phyloP scores from a whole-genome alignment of 176 grass and related monocot species.

The Triticum turgidum region DNA sequence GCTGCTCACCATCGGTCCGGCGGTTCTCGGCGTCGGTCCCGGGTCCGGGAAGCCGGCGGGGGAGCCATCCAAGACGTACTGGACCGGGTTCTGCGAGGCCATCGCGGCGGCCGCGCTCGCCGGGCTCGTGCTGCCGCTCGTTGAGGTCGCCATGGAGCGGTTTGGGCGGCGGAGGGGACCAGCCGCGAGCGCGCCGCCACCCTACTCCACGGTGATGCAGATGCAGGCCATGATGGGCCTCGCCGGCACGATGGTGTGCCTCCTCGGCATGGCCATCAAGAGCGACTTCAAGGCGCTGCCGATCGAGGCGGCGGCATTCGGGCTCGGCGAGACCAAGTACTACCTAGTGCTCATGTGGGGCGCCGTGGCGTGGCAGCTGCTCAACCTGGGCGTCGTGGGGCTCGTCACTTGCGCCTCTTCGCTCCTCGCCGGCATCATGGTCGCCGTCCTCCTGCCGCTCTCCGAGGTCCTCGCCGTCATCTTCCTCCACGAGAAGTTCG shows the following conservation, averaged over 20 bases:
- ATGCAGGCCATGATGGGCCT: slow-evolving; percentile 67
- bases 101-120: slow-evolving; percentile 52
- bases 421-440: slow-evolving; percentile 68
- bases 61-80: slow-evolving; percentile 43
- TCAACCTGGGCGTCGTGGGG: slow-evolving; percentile 59
- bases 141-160: slow-evolving; percentile 54
- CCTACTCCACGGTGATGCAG: slow-evolving; percentile 62
- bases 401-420: slow-evolving; percentile 60
- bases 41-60: slow-evolving; percentile 36
- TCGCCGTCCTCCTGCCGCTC: slow-evolving; percentile 54
- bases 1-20: slow-evolving; percentile 66
- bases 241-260: slow-evolving; percentile 52
- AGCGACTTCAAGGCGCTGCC: slow-evolving; percentile 56
- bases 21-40: slow-evolving; percentile 53
- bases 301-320: slow-evolving; percentile 57
- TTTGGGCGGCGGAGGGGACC: slow-evolving; percentile 22
- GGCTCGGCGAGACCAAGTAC: slow-evolving; percentile 59
- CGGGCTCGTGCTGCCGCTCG: slow-evolving; percentile 60
- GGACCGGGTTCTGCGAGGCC: slow-evolving; percentile 52
- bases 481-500: slow-evolving; percentile 84
- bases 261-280: slow-evolving; percentile 67
- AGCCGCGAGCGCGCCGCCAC: slow-evolving; percentile 10
- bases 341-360: slow-evolving; percentile 56
- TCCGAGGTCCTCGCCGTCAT: slow-evolving; percentile 57
- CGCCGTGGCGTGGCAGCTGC: slow-evolving; percentile 62